Evolutionary conservation across 1,284 basidiomycete genomes (phyloP).

Genomic region (Stygiomarasmius scandens): DNA sequence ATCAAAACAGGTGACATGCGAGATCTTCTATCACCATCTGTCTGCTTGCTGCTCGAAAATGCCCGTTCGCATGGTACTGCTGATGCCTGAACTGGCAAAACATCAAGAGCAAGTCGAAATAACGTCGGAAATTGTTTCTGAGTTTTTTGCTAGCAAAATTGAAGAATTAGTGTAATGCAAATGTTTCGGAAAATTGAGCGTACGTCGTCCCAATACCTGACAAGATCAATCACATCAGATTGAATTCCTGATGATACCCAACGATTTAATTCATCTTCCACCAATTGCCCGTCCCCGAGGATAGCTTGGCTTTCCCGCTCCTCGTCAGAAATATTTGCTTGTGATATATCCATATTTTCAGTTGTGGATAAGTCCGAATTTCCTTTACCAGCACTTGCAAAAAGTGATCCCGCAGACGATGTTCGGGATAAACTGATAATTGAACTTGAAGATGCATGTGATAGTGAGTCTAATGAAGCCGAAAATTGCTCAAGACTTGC

Average conservation of each 20-base stretch:
- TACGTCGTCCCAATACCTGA: slow-evolving; percentile 25
- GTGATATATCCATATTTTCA: no score
- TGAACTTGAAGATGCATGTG: neutral
- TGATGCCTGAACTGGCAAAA: slow-evolving; percentile 33
- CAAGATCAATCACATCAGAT: slow-evolving; percentile 20
- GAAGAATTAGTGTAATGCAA: neutral
- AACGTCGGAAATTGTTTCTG: slow-evolving; percentile 15
- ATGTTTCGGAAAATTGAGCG: slow-evolving; percentile 13
- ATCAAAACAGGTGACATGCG: slow-evolving; percentile 20
- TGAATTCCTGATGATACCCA: slow-evolving; percentile 4
- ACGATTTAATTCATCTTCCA: neutral
- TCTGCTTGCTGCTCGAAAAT: slow-evolving; percentile 32
- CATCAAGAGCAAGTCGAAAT: slow-evolving; percentile 27
- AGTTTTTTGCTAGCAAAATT: slow-evolving; percentile 10
- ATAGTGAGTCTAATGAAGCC: neutral
- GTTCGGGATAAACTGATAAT: neutral
- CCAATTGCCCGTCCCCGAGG: neutral
- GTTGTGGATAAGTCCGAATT: no score
- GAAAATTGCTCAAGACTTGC: neutral
- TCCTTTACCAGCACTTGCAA: no score
- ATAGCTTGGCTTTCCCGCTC: neutral
- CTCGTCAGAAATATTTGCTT: neutral
- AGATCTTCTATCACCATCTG: slow-evolving; percentile 17
- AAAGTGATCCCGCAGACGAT: neutral
- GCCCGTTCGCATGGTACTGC: slow-evolving; percentile 33